Evolutionary conservation across 225 moss, liverwort and hornwort species (phyloP).

Genomic region (Marchantia paleacea): DNA sequence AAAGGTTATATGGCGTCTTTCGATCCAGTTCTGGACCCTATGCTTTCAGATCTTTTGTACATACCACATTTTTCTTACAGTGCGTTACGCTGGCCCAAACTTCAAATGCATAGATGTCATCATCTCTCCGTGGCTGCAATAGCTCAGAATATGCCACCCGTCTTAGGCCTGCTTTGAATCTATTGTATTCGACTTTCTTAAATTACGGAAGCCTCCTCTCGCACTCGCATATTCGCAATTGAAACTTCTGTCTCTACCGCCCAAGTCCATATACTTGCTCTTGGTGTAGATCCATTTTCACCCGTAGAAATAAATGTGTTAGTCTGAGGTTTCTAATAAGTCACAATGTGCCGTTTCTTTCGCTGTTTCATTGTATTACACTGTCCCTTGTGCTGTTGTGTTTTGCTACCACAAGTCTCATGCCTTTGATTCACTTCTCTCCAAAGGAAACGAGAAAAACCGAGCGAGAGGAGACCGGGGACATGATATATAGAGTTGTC

Average conservation of each 20-base stretch:
- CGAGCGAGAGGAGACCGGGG: too few species aligned
- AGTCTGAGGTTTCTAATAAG: too few species aligned
- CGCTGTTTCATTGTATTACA: too few species aligned
- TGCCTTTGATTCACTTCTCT: too few species aligned
- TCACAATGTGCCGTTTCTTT: neutral
- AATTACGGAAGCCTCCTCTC: neutral
- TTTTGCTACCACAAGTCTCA: too few species aligned
- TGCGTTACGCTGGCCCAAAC: neutral
- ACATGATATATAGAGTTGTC: too few species aligned
- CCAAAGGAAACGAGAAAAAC: too few species aligned
- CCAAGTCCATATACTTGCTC: neutral
- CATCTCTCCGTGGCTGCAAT: neutral
- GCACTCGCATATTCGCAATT: neutral
- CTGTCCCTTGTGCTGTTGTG: too few species aligned
- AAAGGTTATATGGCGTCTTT: slow-evolving; percentile 9
- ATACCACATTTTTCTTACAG: slow-evolving; percentile 1
- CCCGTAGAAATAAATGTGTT: neutral
- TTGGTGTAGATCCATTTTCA: neutral
- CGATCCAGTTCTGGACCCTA: slow-evolving; percentile 13
- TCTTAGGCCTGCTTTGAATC: neutral
- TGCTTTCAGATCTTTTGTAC: slow-evolving; percentile 22
- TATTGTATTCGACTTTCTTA: slow-evolving; percentile 1
- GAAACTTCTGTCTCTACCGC: neutral
- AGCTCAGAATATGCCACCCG: neutral
- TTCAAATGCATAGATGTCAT: neutral